A percentile compares a stretch with the other conserved stretches of the same genome.
Evolutionary conservation across 352 stramenopile genomes (phyloP).

Genomic region (Globisporangium solare): DNA sequence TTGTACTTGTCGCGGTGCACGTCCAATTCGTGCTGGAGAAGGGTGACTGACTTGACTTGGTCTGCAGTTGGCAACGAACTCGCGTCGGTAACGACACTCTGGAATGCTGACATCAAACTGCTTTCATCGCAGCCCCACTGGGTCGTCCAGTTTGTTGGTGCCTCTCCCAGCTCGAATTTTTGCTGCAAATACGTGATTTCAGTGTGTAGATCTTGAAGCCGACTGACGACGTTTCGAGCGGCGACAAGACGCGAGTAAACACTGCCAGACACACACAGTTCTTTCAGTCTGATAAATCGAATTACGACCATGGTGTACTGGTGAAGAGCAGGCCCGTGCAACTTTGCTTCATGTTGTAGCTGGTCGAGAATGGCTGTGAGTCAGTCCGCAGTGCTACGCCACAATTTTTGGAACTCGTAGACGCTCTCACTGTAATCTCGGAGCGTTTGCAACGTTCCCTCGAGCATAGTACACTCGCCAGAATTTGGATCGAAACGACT

Average conservation of each 20-base stretch:
- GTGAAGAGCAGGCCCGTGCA: neutral
- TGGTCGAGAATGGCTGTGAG: neutral
- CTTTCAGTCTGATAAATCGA: neutral
- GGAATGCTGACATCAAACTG: neutral
- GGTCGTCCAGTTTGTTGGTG: no score
- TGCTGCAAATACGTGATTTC: slow-evolving; percentile 4
- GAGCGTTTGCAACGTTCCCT: slow-evolving; percentile 2
- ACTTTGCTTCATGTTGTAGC: neutral
- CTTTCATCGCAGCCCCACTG: neutral
- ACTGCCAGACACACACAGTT: neutral
- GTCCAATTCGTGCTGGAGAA: slow-evolving; percentile 1
- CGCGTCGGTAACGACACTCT: no score
- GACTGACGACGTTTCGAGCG: neutral
- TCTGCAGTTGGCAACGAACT: no score
- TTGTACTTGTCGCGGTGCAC: slow-evolving; percentile 5
- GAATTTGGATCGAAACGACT: no score
- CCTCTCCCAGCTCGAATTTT: neutral
- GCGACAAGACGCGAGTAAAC: slow-evolving; percentile 1
- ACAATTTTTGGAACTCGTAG: neutral
- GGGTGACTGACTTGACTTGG: neutral
- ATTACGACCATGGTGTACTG: slow-evolving; percentile 3
- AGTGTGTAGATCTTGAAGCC: slow-evolving; percentile 4
- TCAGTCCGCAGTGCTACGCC: neutral
- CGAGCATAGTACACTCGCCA: neutral
- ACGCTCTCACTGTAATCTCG: neutral